phyloP scores from a whole-genome alignment of 2,329 filamentous ascomycete species.

The Colletotrichum incanum region DNA sequence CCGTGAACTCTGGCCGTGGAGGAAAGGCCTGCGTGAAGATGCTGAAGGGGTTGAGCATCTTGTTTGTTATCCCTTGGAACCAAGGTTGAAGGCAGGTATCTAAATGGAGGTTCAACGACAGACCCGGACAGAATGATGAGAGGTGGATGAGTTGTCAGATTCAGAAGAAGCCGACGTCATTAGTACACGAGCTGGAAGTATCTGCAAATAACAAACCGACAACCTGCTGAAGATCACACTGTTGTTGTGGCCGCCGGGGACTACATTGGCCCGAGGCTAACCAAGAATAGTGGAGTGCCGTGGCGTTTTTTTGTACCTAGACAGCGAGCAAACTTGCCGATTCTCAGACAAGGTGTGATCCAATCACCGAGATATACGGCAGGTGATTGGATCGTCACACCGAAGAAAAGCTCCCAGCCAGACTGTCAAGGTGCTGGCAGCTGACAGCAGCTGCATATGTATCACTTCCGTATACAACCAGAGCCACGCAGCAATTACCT shows the following conservation, averaged over 20 bases:
- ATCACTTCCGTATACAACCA: background rate
- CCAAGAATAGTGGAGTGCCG: constrained; percentile 29
- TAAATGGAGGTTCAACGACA: background rate
- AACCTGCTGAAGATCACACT: constrained; percentile 7
- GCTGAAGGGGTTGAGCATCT: constrained; percentile 39
- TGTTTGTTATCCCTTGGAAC: constrained; percentile 4
- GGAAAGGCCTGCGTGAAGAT: constrained; percentile 49
- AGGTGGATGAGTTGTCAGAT: background rate
- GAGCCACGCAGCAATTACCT: background rate
- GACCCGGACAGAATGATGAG: background rate
- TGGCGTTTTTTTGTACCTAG: constrained; percentile 4
- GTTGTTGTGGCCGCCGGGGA: background rate
- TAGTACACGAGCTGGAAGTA: background rate
- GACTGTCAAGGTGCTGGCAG: constrained; percentile 6
- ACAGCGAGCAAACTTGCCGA: background rate
- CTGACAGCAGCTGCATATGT: background rate
- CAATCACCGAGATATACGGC: background rate
- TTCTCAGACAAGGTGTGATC: background rate
- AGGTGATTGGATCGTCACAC: constrained; percentile 6
- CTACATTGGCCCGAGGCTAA: constrained; percentile 33
- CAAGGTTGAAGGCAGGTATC: background rate
- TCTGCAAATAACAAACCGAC: background rate
- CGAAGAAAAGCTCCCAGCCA: background rate
- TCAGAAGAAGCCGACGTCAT: constrained; percentile 16
- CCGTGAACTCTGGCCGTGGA: constrained; percentile 58